Conservation (phyloP, 306 rosid species). For the Vachellia pachyceras region DNA sequence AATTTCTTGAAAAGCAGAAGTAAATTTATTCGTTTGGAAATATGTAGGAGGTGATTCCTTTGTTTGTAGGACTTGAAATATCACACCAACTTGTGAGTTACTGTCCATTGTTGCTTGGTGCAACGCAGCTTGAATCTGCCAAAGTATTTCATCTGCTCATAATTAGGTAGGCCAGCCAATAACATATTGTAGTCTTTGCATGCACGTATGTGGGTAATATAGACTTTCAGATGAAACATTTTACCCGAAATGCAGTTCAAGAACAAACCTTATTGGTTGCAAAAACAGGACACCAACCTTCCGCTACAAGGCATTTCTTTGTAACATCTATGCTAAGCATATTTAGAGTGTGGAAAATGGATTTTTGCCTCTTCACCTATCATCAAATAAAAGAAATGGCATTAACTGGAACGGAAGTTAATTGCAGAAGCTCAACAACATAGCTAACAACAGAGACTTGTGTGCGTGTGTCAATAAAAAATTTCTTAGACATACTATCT, state of each 20-base stretch:
- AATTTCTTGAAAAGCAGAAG: conserved; percentile 79
- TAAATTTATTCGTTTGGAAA: conserved; percentile 70
- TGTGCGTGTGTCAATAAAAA: conserved; percentile 12
- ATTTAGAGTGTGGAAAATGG: conserved; percentile 76
- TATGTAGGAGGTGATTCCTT: conserved; percentile 77
- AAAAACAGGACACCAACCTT: conserved; percentile 89
- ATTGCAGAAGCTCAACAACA: conserved; percentile 34
- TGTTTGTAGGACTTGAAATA: conserved; percentile 72
- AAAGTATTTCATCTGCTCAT: conserved; percentile 33
- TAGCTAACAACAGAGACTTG: conserved; percentile 25
- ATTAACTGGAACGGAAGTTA: conserved; percentile 27
- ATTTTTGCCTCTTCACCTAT: conserved; percentile 81
- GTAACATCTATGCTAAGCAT: conserved; percentile 92
- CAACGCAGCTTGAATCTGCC: conserved; percentile 63
- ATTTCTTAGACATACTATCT: conserved; percentile 28
- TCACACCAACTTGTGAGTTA: conserved; percentile 70
- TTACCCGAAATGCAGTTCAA: conserved; percentile 27
- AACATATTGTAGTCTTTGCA: background rate
- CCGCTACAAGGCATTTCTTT: conserved; percentile 85
- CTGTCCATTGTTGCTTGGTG: conserved; percentile 64
- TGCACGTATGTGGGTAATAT: background rate
- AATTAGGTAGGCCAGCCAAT: conserved; percentile 21
- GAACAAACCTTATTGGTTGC: conserved; percentile 74
- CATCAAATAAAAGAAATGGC: conserved; percentile 36
- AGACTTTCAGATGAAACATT: conserved; percentile 20